Base-by-base conservation (phyloP, 1,284 basidiomycete genomes). In the Apiotrichum porosum region DNA sequence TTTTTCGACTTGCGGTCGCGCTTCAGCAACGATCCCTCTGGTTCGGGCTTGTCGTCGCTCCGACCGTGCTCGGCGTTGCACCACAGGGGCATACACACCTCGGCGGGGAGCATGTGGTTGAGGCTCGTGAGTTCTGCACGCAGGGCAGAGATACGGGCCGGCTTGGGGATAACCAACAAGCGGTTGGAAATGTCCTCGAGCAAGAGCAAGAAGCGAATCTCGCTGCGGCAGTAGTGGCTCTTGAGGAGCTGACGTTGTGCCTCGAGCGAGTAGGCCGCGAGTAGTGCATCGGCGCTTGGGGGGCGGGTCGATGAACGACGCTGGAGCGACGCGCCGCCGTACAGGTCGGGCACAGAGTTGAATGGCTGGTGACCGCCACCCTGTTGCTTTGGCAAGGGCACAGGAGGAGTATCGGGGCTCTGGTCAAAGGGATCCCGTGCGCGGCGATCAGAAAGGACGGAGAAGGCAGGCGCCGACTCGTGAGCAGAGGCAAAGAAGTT, bases 11-110 rank as follows among this genome's bases (percentile, higher is more conserved):
- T 28, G 40, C 44, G 38, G 17, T 35, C 34, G 12, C 23, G 37
- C 18, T 38, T n/a, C 9, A 26, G 17, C 17, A 46, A 38, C 26
- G 26, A 28, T 12, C 26, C 26, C 6, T 6, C 6, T 6, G 26
- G 26, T 12, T 28, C 26, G 26, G 26, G 8, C 21, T 39, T 19
- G 30, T 71, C 62, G 42, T 72, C 70, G 52, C 73, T 69, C 13
- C 65, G 65, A 45, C 72, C 69, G 49, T 75, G 73, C 43, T 75
- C 73, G 9, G 88, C 86, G 12, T 81, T 75, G 66, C 92, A 97
- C 93, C 93, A 97, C 76, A 95, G 81, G 22, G 92, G 93, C 83
- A 97, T 89, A 72, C 93, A 97, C 14, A 69, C 61, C 78, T 94
- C 90, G 9, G 90, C 88, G 22, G 95, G 95, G 26, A 99, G 79